Conservation (phyloP, 768 basidiomycete species). For the Peribolospora baueri region DNA sequence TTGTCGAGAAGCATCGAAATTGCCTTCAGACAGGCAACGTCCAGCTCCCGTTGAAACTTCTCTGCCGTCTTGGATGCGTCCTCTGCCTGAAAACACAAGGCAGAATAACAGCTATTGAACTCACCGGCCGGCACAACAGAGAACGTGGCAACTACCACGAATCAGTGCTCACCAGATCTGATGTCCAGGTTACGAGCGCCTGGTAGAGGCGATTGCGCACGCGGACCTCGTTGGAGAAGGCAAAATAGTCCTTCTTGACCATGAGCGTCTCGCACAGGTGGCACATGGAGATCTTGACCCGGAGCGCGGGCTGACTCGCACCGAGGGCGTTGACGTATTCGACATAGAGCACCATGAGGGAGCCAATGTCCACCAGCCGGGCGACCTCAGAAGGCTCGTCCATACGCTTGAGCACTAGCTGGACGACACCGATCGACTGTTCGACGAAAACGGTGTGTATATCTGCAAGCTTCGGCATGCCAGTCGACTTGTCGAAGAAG, state of each 20-base stretch:
- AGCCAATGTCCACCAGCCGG: conserved; percentile 25
- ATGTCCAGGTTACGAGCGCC: background rate
- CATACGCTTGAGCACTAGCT: conserved; percentile 50
- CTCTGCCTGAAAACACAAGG: no score
- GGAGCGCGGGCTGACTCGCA: conserved; percentile 28
- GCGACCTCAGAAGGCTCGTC: conserved; percentile 34
- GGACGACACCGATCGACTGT: conserved; percentile 50
- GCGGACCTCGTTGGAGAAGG: conserved; percentile 39
- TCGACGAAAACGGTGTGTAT: conserved; percentile 13
- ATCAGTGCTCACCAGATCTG: conserved; percentile 8
- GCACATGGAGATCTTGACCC: conserved; percentile 55
- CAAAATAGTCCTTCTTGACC: conserved; percentile 32
- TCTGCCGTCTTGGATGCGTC: background rate
- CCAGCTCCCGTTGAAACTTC: conserved; percentile 30
- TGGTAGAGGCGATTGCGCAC: conserved; percentile 50
- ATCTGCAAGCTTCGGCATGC: conserved; percentile 7
- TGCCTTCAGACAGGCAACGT: conserved; percentile 46
- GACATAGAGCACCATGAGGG: conserved; percentile 28
- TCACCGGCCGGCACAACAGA: conserved; percentile 6
- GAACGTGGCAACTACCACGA: conserved; percentile 23
- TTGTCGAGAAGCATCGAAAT: conserved; percentile 51
- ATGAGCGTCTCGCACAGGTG: conserved; percentile 43
- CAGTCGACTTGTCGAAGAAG: conserved; percentile 6
- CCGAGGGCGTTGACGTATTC: conserved; percentile 39
- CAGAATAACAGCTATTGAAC: background rate